These are phyloP conservation scores for Boletus fagicola DNA, from an alignment of 768 basidiomycete genomes.

Conservation along the genomic window DNA sequence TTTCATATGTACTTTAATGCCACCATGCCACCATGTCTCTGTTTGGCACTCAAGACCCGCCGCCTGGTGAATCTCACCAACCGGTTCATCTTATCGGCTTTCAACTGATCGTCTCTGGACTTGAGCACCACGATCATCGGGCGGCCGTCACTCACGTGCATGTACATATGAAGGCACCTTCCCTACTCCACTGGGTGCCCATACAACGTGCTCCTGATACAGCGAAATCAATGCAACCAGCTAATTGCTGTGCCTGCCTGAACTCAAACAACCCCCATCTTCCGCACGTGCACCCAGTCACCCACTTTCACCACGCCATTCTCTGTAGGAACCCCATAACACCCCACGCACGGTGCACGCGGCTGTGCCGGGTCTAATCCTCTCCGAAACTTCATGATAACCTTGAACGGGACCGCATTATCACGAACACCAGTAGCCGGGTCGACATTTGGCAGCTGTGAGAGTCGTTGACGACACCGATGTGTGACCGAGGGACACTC, in stretches of 20 bases:
- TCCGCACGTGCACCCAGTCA: slow-evolving; percentile 53
- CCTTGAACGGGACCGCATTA: slow-evolving; percentile 72
- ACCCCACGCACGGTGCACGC: slow-evolving; percentile 62
- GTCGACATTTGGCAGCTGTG: slow-evolving; percentile 71
- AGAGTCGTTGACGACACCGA: neutral
- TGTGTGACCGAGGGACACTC: neutral
- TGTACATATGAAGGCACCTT: neutral
- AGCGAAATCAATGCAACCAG: neutral
- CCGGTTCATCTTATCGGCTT: too few species aligned
- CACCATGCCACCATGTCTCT: too few species aligned
- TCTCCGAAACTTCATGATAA: slow-evolving; percentile 68
- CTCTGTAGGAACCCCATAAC: slow-evolving; percentile 54
- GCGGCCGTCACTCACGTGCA: too few species aligned
- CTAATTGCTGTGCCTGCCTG: slow-evolving; percentile 2
- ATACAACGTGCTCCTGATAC: neutral
- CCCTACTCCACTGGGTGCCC: neutral
- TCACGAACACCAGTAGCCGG: slow-evolving; percentile 66
- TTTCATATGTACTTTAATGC: too few species aligned
- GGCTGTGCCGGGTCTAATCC: slow-evolving; percentile 51
- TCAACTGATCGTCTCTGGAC: too few species aligned
- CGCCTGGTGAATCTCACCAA: too few species aligned
- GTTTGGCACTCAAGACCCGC: too few species aligned
- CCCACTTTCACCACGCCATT: slow-evolving; percentile 59
- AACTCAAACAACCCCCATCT: slow-evolving; percentile 32
- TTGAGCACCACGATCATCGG: too few species aligned